Evolutionary conservation across 768 basidiomycete species (phyloP), one percentile per base, ranked within the genome.

Genomic region (Boletus patriciae): DNA sequence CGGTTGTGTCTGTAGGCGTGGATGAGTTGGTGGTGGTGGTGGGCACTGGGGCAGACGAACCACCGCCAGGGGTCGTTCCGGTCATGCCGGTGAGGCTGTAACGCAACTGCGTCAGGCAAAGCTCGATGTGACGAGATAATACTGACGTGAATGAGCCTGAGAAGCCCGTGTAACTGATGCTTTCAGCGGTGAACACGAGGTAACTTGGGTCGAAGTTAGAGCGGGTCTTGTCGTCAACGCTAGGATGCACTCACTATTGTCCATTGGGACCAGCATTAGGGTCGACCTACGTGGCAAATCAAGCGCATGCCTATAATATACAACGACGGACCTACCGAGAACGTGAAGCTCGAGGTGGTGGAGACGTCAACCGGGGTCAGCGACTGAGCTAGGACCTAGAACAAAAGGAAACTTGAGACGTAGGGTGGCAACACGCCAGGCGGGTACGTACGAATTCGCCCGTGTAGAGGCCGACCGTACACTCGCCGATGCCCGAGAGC

Each of bases 101-200:
- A 54, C n/a, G 29, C 46, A 44, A 48, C 33, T 38, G 36, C 2
- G 56, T 62, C 46, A 66, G 43, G n/a, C 1, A 7, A 48, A 3
- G 27, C 29, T 6, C 34, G 11, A 23, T 18, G 36, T 36, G 12
- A 43, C 16, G 21, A 34, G 46, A 29, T 5, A 8, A 11, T 2
- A 73, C 81, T 48, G 59, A 85, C 86, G 67, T 65, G 73, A 90
- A 89, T 58, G 74, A 75, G 0, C 80, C 77, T 0, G 87, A 87
- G 66, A 73, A 87, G 25, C 68, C 74, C 0, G 55, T 55, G 52
- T 81, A 82, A 1, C 62, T 56, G 43, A 50, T 29, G 57, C 72
- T 34, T 23, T 63, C 74, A 4, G 78, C 81, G 27, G 69, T 78
- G 63, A 90, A 84, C 57, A 78, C 78, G 58, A 90, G 66, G 69